Base-by-base conservation (phyloP, 2,329 filamentous ascomycete genomes). In the Sphaerulina populicola region DNA sequence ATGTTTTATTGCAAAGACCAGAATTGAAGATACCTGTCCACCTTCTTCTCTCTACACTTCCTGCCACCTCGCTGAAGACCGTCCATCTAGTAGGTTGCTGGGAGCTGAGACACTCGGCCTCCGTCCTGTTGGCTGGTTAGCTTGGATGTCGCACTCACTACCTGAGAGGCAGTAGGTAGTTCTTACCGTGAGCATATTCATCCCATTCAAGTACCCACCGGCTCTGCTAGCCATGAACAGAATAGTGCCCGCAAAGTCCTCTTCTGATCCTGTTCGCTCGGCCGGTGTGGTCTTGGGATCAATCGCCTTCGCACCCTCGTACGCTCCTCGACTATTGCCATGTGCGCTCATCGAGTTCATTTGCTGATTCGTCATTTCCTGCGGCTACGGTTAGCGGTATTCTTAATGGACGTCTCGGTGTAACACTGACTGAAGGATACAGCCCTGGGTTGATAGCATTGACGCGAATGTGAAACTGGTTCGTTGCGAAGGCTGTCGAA, bases 121-220 rank as follows among this genome's bases (percentile, higher is more conserved):
- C 23, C 23, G 23, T 27, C 23, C 23, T 27, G 23, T 27, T 27
- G 23, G 23, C 23, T 6, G 5, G 6, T 27, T 27, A 27, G 23
- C 23, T 27, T 27, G 23, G 23, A 27, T 27, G 23, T 27, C 23
- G 23, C 23, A 27, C 15, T 6, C n/a, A n/a, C 27, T 10, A 18
- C 18, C 18, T 18, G 18, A 15, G 7, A 6, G 11, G 36, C 7
- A 11, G 8, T 33, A 44, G 2, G 18, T 18, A 18, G 18, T 18
- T 18, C 52, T 36, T 36, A 51, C 83, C 0, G 79, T 71, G 6
- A 85, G 67, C 42, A 85, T 68, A 12, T 81, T 74, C 53, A 76
- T 76, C 2, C 82, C 83, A 64, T 85, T 86, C 59, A 78, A 71
- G 64, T 83, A 86, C 3, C 77, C 78, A 0, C 83, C 83, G 2